A percentile compares a stretch with the other conserved stretches of the same genome.
These are phyloP conservation scores for Annulohypoxylon bovei DNA, from an alignment of 495 filamentous ascomycete species.

Conservation along the genomic window DNA sequence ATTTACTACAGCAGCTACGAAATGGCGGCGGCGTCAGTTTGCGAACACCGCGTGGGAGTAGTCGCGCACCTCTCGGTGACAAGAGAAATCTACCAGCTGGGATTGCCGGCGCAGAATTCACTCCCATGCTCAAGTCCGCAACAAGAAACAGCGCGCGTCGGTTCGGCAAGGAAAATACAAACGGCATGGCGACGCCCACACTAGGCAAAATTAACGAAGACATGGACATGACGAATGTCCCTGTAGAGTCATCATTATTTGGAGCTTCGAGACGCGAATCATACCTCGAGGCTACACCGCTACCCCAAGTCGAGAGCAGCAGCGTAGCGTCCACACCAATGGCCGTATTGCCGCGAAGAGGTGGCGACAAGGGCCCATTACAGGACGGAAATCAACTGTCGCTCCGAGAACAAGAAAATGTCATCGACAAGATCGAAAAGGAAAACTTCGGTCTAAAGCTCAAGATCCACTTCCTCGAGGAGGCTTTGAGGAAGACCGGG, in stretches of 20 bases:
- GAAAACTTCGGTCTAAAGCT: conserved; percentile 84
- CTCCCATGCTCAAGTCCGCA: conserved; percentile 89
- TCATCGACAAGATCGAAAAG: conserved; percentile 95
- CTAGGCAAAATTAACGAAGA: conserved; percentile 70
- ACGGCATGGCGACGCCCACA: conserved; percentile 73
- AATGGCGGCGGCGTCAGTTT: conserved; percentile 67
- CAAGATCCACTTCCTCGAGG: conserved; percentile 83
- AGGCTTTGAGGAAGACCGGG: conserved; percentile 82
- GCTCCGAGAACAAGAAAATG: conserved; percentile 91
- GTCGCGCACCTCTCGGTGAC: conserved; percentile 71
- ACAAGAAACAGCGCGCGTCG: conserved; percentile 79
- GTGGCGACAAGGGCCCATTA: conserved; percentile 69
- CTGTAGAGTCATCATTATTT: conserved; percentile 73
- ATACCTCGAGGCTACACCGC: conserved; percentile 61
- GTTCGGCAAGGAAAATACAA: conserved; percentile 60
- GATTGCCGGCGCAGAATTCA: conserved; percentile 81
- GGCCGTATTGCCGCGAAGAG: conserved; percentile 67
- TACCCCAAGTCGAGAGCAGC: conserved; percentile 77
- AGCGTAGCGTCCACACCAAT: conserved; percentile 84
- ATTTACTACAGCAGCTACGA: conserved; percentile 73
- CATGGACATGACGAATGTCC: conserved; percentile 72
- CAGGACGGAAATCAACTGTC: conserved; percentile 88
- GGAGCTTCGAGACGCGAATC: conserved; percentile 66
- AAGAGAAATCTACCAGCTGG: conserved; percentile 71
- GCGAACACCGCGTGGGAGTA: conserved; percentile 70